Evolutionary conservation across 2,329 filamentous ascomycete genomes (phyloP), one percentile per base, ranked within the genome.

Genomic region (Calonectria pteridis): DNA sequence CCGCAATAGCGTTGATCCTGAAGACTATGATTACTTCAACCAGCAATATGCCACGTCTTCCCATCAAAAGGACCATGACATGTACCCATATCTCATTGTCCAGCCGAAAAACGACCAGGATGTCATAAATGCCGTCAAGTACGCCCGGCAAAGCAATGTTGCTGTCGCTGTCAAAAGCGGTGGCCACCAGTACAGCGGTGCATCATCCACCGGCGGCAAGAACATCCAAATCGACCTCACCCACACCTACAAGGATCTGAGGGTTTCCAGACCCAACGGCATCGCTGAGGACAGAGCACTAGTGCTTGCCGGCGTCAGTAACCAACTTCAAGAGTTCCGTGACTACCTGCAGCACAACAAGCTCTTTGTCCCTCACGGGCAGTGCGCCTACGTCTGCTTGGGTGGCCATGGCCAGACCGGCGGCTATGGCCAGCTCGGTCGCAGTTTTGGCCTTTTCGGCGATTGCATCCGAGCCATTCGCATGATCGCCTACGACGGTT

Each of bases 391-490:
- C 26, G 87, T 89, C 4, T 85, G 85, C 62, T 77, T 88, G 0
- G 87, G 87, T 9, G 87, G 87, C 0, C 87, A 89, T 72, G 86
- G 83, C 0, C 86, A 89, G 73, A 87, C 86, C 0, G 87, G 87
- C 46, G 87, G 87, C 4, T 88, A 87, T 64, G 87, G 87, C 1
- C 86, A 87, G 71, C 80, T 88, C 0, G 86, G 80, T 6, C 86
- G 87, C 7, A 86, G 85, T 74, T 89, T 89, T 59, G 90, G 90
- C 1, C 83, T 92, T 0, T 86, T 85, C 5, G 89, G 89, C 0
- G 90, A 92, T 72, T 87, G 91, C 65, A 86, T 89, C 9, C 77
- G 89, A 1, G 84, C 86, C 18, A 84, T 87, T 55, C 84, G 88
- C 51, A 85, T 90, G 1, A 82, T 92, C 3, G 86, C 87, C 29